Evolutionary conservation across 805 yeast genomes (phyloP).

Genomic region (Lachancea thermotolerans): DNA sequence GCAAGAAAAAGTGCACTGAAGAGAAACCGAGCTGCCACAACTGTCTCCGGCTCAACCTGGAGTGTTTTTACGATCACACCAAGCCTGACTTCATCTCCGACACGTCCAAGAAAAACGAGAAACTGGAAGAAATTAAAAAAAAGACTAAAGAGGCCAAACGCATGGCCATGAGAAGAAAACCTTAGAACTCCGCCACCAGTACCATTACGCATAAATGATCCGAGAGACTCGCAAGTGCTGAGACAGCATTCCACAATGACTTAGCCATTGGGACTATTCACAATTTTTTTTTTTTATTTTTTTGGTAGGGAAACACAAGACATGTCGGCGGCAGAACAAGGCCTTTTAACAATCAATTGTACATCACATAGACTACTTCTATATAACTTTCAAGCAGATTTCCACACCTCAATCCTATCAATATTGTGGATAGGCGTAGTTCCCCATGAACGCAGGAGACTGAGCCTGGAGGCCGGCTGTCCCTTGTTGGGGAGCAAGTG

Average conservation of each 20-base stretch:
- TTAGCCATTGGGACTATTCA: too few species aligned
- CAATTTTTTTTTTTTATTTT: too few species aligned
- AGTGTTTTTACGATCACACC: slow-evolving; percentile 46
- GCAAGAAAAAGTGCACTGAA: slow-evolving; percentile 69
- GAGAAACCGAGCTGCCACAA: slow-evolving; percentile 54
- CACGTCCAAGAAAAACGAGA: slow-evolving; percentile 36
- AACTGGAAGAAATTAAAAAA: slow-evolving; percentile 45
- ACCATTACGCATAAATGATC: too few species aligned
- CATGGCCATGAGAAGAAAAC: slow-evolving; percentile 31
- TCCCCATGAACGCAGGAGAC: background rate
- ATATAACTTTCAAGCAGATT: too few species aligned
- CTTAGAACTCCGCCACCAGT: background rate
- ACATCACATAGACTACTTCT: too few species aligned
- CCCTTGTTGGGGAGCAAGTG: background rate
- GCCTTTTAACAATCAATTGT: too few species aligned
- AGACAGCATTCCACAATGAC: too few species aligned
- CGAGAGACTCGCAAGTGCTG: too few species aligned
- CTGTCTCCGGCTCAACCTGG: slow-evolving; percentile 49
- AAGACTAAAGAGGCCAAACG: slow-evolving; percentile 38
- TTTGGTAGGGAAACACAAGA: too few species aligned
- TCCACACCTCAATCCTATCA: background rate
- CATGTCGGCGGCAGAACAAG: too few species aligned
- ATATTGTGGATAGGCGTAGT: slow-evolving; percentile 2
- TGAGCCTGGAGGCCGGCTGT: background rate
- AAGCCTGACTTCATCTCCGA: slow-evolving; percentile 52